Conservation (phyloP, 805 yeast species). For the Torulaspora quercuum region DNA sequence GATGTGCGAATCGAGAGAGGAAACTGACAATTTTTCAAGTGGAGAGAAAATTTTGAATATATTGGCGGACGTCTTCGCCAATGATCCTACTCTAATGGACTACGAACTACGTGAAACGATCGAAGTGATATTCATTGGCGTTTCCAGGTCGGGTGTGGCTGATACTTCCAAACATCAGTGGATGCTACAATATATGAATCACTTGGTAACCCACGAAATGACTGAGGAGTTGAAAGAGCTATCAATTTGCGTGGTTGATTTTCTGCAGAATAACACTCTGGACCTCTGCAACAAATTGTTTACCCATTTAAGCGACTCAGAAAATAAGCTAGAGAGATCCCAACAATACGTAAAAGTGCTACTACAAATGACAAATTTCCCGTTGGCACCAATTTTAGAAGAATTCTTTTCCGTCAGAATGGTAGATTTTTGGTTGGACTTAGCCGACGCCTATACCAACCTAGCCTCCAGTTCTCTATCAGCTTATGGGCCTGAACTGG, state of each 20-base stretch:
- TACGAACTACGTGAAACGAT: conserved; percentile 31
- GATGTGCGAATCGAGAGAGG: conserved; percentile 32
- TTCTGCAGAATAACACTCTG: conserved; percentile 32
- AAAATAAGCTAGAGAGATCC: conserved; percentile 10
- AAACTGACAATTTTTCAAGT: conserved; percentile 23
- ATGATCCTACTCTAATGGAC: conserved; percentile 31
- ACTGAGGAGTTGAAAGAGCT: conserved; percentile 33
- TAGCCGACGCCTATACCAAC: conserved; percentile 51
- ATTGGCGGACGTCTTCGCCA: conserved; percentile 31
- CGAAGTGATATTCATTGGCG: conserved; percentile 34
- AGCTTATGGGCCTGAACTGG: conserved; percentile 33
- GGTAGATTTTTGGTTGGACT: conserved; percentile 65
- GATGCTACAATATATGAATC: conserved; percentile 36
- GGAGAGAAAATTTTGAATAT: conserved; percentile 30
- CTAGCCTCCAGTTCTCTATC: conserved; percentile 36
- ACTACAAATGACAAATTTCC: conserved; percentile 51
- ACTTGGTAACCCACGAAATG: conserved; percentile 33
- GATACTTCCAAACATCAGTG: conserved; percentile 29
- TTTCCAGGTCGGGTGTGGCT: conserved; percentile 24
- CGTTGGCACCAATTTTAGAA: conserved; percentile 55
- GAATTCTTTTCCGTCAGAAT: conserved; percentile 55
- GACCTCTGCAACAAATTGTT: conserved; percentile 36
- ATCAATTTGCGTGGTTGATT: conserved; percentile 34
- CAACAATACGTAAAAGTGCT: conserved; percentile 47
- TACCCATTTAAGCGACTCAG: conserved; percentile 18